Base-by-base conservation (phyloP, 169 alveolate species). In the Plasmodium falciparum region DNA sequence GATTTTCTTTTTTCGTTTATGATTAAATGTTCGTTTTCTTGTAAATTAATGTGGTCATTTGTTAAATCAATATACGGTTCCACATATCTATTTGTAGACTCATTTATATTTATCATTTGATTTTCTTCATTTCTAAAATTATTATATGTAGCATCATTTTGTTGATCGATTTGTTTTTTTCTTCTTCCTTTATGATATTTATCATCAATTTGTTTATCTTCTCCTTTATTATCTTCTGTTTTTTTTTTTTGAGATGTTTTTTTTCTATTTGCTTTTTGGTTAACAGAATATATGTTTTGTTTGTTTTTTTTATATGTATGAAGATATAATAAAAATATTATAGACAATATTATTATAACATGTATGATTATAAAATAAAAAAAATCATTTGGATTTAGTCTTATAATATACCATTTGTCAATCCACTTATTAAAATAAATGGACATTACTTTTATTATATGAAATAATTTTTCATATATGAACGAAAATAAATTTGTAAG, bases 251-350 rank as follows among this genome's bases (percentile, higher is more conserved):
- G 24, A 22, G 26, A 7, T 39, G 88, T 5, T 12, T 26, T 33
- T 66, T 33, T 13, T 9, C 22, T 33, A 12, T 7, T 50, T 20
- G 17, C 69, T 63, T 11, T 67, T 49, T 39, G 24, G 17, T 33
- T 24, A 12, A 49, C n/a, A 29, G 59, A 13, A 17, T 69, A 22
- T 67, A 15, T 24, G 26, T 78, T 58, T 66, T 12, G n/a, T 17
- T 15, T 12, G 33, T 43, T 50, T 6, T 39, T 56, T 52, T 39
- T 78, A 52, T 61, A 26, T 69, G 43, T 78, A 45, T 56, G 66
- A 50, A 65, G 50, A 29, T 49, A 22, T 58, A 78, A 20, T 59
- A 78, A 78, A 17, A 78, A 78, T 49, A 47, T 47, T 43, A 66
- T 22, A 78, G 52, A 78, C 3, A 59, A 13, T 2, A 78, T 15